A percentile compares a stretch with the other conserved stretches of the same genome.
Evolutionary conservation across 495 filamentous ascomycete species (phyloP).

Genomic region (Lophiotrema nucula): DNA sequence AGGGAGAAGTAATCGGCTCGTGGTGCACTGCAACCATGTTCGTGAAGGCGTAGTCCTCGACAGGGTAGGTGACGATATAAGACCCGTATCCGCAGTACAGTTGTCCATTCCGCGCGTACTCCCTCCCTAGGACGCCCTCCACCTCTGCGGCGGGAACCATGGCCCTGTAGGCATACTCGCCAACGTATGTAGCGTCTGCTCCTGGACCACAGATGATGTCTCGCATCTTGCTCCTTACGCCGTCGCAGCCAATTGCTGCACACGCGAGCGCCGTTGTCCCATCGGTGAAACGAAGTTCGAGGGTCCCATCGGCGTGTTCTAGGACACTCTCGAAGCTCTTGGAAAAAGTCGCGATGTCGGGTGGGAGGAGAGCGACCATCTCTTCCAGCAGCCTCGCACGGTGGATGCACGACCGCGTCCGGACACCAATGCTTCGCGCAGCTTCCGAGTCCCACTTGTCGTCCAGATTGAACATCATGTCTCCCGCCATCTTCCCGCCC

Average conservation of each 20-base stretch:
- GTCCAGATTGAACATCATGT: conserved; percentile 4
- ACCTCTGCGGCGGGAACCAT: conserved; percentile 60
- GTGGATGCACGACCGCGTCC: conserved; percentile 38
- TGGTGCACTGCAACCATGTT: conserved; percentile 42
- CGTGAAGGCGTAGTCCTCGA: conserved; percentile 59
- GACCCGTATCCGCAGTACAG: conserved; percentile 58
- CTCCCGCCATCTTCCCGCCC: conserved; percentile 11
- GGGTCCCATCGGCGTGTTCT: conserved; percentile 35
- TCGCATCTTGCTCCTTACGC: conserved; percentile 53
- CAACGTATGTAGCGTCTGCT: conserved; percentile 44
- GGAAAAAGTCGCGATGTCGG: conserved; percentile 41
- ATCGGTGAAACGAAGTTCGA: conserved; percentile 54
- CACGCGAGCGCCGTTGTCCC: conserved; percentile 48
- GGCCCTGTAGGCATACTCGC: conserved; percentile 57
- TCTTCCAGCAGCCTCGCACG: conserved; percentile 61
- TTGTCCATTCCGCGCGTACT: conserved; percentile 50
- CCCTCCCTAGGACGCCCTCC: conserved; percentile 52
- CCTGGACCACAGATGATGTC: conserved; percentile 45
- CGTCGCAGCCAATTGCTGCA: conserved; percentile 58
- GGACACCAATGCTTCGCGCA: conserved; percentile 1
- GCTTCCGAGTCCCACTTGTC: conserved; percentile 8
- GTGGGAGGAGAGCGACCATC: conserved; percentile 56
- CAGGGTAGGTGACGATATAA: conserved; percentile 64
- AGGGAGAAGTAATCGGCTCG: conserved; percentile 7
- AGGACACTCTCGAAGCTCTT: conserved; percentile 43